Percentiles rank a stretch among this genome's conserved stretches.
Conservation (phyloP, 2,329 filamentous ascomycete genomes). For the Blastomyces parvus region DNA sequence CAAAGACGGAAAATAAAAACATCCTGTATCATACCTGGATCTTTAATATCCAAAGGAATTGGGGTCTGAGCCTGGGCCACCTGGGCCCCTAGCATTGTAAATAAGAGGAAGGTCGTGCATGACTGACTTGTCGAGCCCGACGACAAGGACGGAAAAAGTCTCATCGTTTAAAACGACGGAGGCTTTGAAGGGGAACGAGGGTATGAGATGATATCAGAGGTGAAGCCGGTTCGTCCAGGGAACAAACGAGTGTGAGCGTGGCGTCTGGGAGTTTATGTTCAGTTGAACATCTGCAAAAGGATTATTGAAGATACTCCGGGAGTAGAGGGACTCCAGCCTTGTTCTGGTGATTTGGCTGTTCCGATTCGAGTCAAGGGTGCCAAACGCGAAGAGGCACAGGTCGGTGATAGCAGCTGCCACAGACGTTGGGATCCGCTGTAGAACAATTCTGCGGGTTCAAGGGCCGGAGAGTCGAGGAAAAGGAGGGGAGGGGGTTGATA, state of each 20-base stretch:
- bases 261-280: not conserved
- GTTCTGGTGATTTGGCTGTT: too few relatives aligned
- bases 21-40: slow-evolving; percentile 18
- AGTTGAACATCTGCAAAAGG: not conserved
- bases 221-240: not conserved
- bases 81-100: slow-evolving; percentile 19
- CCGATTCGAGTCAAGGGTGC: too few relatives aligned
- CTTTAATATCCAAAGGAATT: slow-evolving; percentile 21
- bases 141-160: slow-evolving; percentile 4
- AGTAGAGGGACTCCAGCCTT: not conserved
- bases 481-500: not conserved
- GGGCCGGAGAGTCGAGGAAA: not conserved
- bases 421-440: not conserved
- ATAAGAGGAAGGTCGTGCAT: slow-evolving; percentile 14
- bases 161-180: slow-evolving; percentile 10
- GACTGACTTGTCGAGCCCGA: slow-evolving; percentile 9
- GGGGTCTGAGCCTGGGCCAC: slow-evolving; percentile 18
- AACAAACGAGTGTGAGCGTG: not conserved
- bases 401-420: not conserved
- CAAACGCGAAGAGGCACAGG: not conserved
- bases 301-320: not conserved
- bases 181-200: not conserved
- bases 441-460: not conserved
- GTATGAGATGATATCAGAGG: not conserved
- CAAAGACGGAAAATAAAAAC: not conserved